Evolutionary conservation across 257 asterid genomes (phyloP).

Genomic region (Solanum sejunctum): DNA sequence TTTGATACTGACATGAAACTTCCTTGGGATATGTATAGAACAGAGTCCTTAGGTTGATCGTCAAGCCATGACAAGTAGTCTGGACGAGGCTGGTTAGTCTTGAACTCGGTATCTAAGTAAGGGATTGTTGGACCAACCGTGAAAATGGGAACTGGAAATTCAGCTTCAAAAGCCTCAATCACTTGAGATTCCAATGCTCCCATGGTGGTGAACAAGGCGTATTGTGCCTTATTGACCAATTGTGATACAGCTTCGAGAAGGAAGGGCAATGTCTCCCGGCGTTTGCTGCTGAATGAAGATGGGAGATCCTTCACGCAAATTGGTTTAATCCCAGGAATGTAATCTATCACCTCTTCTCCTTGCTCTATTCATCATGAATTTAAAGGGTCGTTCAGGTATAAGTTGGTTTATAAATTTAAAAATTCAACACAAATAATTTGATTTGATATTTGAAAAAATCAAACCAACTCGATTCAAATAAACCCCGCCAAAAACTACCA

Average conservation of each 20-base stretch:
- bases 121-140: constrained; percentile 63
- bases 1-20: constrained; percentile 42
- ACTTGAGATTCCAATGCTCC: constrained; percentile 40
- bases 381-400: too few relatives aligned
- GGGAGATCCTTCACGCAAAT: constrained; percentile 43
- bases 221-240: constrained; percentile 20
- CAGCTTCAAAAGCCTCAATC: constrained; percentile 22
- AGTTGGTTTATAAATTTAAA: too few relatives aligned
- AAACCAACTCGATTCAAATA: too few relatives aligned
- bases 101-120: constrained; percentile 7
- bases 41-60: constrained; percentile 50
- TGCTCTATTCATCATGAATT: constrained; percentile 12
- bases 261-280: constrained; percentile 8
- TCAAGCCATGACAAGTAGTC: constrained; percentile 43
- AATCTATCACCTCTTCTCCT: constrained; percentile 35
- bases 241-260: constrained; percentile 5
- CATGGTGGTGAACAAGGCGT: constrained; percentile 25
- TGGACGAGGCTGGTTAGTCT: background rate
- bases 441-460: too few relatives aligned
- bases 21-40: constrained; percentile 55
- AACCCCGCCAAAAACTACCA: too few relatives aligned
- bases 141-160: constrained; percentile 36
- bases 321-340: constrained; percentile 18
- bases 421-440: too few relatives aligned
- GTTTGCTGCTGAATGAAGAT: constrained; percentile 15